These are phyloP conservation scores for Clitopilus hobsonii DNA, from an alignment of 768 basidiomycete genomes.

Conservation along the genomic window DNA sequence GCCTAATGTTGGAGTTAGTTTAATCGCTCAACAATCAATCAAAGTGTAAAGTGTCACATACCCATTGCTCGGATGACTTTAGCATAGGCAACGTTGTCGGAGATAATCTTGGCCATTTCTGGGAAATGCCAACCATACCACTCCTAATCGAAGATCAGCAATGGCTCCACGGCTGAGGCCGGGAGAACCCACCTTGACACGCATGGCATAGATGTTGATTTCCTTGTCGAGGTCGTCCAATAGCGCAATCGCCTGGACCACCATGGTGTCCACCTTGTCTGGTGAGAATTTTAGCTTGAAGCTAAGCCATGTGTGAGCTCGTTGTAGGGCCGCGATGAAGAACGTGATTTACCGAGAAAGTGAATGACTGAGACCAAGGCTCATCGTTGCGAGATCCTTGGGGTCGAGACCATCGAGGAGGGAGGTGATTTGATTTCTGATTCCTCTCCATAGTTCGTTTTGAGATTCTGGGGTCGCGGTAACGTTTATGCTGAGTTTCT, in stretches of 20 bases:
- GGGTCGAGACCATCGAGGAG: constrained; percentile 90
- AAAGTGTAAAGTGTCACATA: constrained; percentile 21
- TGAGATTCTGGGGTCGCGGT: constrained; percentile 51
- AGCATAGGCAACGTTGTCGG: constrained; percentile 96
- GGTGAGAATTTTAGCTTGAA: constrained; percentile 99
- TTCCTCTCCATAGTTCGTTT: constrained; percentile 91
- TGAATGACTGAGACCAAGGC: constrained; percentile 94
- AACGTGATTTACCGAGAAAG: constrained; percentile 68
- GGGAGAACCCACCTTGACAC: constrained; percentile 73
- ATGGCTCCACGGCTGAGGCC: not conserved
- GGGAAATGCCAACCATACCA: constrained; percentile 99
- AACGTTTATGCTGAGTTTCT: constrained; percentile 92
- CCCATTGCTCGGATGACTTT: constrained; percentile 92
- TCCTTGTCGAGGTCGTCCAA: constrained; percentile 99
- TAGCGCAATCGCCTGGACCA: constrained; percentile 96
- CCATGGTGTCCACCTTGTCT: constrained; percentile 99
- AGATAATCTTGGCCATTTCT: constrained; percentile 97
- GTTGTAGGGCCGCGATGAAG: not conserved
- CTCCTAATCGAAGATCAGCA: constrained; percentile 53
- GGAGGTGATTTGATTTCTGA: constrained; percentile 80
- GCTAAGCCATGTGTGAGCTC: constrained; percentile 30
- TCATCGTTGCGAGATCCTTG: constrained; percentile 96
- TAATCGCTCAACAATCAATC: not conserved
- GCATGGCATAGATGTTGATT: constrained; percentile 99
- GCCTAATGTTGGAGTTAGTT: constrained; percentile 35